A percentile compares a stretch with the other conserved stretches of the same genome.
Conservation (phyloP, 2,329 filamentous ascomycete genomes). For the Amauroascus verrucosus region DNA sequence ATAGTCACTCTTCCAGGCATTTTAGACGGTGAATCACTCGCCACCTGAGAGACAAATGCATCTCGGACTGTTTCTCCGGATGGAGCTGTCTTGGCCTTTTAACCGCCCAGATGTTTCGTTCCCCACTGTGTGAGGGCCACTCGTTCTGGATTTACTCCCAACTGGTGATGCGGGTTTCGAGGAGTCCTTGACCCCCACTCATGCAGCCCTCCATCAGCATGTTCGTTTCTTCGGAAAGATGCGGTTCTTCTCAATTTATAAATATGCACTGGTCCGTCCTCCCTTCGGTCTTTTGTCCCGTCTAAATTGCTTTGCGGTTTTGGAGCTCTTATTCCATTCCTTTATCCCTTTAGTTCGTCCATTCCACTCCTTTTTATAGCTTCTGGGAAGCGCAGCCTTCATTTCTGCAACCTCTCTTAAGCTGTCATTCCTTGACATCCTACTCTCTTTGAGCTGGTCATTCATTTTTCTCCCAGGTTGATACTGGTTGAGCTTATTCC, state of each 20-base stretch:
- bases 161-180: not conserved
- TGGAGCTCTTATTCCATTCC: constrained; percentile 15
- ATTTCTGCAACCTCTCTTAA: not conserved
- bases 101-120: not conserved
- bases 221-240: not conserved
- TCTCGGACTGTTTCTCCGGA: not conserved
- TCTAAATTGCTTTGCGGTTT: constrained; percentile 6
- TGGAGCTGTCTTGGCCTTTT: not conserved
- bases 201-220: not conserved
- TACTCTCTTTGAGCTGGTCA: constrained; percentile 8
- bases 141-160: constrained; percentile 1
- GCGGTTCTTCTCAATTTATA: not conserved
- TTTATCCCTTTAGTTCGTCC: constrained; percentile 15
- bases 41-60: too few species aligned
- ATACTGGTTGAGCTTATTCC: constrained; percentile 13
- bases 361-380: constrained; percentile 26
- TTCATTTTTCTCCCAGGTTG: constrained; percentile 16
- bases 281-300: constrained; percentile 2
- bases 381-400: constrained; percentile 13
- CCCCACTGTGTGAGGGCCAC: not conserved
- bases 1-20: not conserved
- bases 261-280: constrained; percentile 8
- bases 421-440: not conserved
- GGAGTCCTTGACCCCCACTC: constrained; percentile 1
- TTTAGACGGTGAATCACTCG: not conserved